Evolutionary conservation across 1,284 basidiomycete species (phyloP).

Genomic region (Austroboletus niveus): DNA sequence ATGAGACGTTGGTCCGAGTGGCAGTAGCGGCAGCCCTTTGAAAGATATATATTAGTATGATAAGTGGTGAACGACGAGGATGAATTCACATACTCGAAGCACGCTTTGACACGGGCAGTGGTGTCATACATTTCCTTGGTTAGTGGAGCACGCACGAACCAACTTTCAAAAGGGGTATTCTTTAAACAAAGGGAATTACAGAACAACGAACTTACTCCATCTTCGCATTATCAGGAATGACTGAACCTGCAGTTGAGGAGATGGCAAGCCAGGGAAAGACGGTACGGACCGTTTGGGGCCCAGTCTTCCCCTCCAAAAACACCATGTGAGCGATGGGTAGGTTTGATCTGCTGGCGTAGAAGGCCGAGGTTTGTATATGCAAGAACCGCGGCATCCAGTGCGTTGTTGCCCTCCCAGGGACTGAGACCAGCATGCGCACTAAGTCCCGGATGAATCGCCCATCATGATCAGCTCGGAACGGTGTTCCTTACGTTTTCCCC

Average conservation of each 20-base stretch:
- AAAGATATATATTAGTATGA: background rate
- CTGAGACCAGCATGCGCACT: conserved; percentile 69
- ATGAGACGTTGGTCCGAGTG: conserved; percentile 63
- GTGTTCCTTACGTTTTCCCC: conserved; percentile 52
- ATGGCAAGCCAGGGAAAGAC: background rate
- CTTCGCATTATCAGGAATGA: conserved; percentile 77
- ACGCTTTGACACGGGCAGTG: conserved; percentile 57
- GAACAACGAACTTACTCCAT: conserved; percentile 43
- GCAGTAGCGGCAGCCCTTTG: conserved; percentile 40
- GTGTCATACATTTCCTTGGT: conserved; percentile 57
- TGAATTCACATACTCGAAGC: conserved; percentile 60
- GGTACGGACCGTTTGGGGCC: conserved; percentile 52
- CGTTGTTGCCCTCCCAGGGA: conserved; percentile 76
- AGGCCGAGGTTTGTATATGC: conserved; percentile 71
- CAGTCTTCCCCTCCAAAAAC: conserved; percentile 63
- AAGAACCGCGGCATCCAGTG: conserved; percentile 74
- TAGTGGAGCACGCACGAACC: conserved; percentile 68
- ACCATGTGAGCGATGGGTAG: conserved; percentile 62
- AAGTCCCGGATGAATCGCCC: background rate
- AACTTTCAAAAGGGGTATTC: conserved; percentile 36
- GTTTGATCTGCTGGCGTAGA: conserved; percentile 72
- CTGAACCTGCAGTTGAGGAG: conserved; percentile 35
- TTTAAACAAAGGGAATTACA: background rate
- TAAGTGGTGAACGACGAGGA: background rate
- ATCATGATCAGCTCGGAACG: background rate